A percentile compares a stretch with the other conserved stretches of the same genome.
These are phyloP conservation scores for Ettlia oleoabundans DNA, from an alignment of 139 green algal genomes.

Conservation along the genomic window DNA sequence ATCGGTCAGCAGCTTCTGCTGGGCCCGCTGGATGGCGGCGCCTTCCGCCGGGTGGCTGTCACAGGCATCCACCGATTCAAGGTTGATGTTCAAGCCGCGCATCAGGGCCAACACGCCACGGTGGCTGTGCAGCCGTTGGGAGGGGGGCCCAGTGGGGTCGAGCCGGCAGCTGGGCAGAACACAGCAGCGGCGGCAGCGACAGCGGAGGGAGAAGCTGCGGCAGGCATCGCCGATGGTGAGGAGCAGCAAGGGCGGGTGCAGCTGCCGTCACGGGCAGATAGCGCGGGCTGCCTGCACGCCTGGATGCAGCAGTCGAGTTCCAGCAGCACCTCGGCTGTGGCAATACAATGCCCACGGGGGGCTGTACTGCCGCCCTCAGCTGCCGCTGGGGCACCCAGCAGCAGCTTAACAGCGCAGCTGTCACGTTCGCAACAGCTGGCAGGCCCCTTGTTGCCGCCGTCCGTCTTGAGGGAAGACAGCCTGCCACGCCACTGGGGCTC, in stretches of 20 bases:
- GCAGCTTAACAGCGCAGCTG: conserved; percentile 5
- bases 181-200: not conserved
- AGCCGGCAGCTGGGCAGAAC: not conserved
- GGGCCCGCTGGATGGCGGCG: conserved; percentile 63
- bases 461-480: too few species aligned
- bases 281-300: conserved; percentile 36
- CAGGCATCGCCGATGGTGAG: not conserved
- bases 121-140: conserved; percentile 47
- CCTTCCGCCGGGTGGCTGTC: conserved; percentile 68
- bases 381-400: too few species aligned
- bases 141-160: not conserved
- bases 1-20: conserved; percentile 73
- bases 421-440: too few species aligned
- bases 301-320: not conserved
- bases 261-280: conserved; percentile 16
- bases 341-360: not conserved
- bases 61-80: conserved; percentile 76
- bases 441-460: too few species aligned
- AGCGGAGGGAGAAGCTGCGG: too few species aligned
- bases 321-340: not conserved
- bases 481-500: not conserved
- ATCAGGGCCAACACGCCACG: conserved; percentile 70
- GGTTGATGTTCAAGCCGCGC: conserved; percentile 62
- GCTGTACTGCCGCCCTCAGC: too few species aligned
- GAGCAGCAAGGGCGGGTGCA: not conserved